These are phyloP conservation scores for Beauveria varroae DNA, from an alignment of 2,329 filamentous ascomycete species.

Conservation along the genomic window DNA sequence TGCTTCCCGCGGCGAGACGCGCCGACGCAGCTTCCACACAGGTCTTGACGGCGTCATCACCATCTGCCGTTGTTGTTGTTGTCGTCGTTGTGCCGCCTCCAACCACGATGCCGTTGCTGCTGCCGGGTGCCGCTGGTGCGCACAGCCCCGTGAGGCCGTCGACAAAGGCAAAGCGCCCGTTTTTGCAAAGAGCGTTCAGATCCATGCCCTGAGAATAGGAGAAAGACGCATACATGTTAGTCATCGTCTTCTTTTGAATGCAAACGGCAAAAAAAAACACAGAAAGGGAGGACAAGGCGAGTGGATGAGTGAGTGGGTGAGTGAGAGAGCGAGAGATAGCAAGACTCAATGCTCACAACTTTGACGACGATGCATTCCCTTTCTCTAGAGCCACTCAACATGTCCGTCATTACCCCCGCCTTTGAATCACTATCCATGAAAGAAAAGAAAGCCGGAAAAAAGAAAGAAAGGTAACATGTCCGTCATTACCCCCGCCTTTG, in stretches of 20 bases:
- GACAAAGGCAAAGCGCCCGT: constrained; percentile 61
- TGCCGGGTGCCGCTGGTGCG: neutral
- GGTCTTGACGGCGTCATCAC: constrained; percentile 26
- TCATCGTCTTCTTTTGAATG: too few species aligned
- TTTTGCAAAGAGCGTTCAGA: constrained; percentile 49
- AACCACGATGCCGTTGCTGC: constrained; percentile 17
- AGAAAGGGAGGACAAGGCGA: too few species aligned
- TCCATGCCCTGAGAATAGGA: constrained; percentile 53
- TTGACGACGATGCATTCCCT: too few species aligned
- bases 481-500: neutral
- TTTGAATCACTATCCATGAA: neutral
- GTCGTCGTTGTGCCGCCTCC: constrained; percentile 19
- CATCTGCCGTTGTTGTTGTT: too few species aligned
- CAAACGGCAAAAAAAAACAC: neutral
- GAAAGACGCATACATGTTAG: too few species aligned
- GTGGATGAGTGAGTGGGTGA: too few species aligned
- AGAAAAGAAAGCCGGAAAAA: too few species aligned
- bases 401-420: neutral
- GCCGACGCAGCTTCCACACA: constrained; percentile 33
- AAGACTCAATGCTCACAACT: too few species aligned
- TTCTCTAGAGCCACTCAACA: neutral
- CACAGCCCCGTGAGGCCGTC: constrained; percentile 64
- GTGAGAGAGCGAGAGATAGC: too few species aligned
- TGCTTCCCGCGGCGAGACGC: constrained; percentile 6
- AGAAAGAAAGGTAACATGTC: neutral